Evolutionary conservation across 495 filamentous ascomycete genomes (phyloP).

Genomic region (Immersiella caudata): DNA sequence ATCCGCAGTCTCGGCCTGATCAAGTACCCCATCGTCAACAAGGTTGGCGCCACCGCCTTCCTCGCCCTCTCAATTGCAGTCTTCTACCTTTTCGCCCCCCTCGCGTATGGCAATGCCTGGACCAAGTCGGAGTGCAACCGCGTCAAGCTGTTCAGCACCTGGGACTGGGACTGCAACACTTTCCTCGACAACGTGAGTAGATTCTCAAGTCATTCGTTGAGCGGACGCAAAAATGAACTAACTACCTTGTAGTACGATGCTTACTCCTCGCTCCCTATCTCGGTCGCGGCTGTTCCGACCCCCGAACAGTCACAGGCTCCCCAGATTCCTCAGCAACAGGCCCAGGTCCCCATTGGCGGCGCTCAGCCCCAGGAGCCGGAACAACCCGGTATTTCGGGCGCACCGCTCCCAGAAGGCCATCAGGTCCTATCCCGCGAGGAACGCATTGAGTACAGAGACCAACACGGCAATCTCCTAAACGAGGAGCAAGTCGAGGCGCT

Average conservation of each 20-base stretch:
- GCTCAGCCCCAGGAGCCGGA: constrained; percentile 25
- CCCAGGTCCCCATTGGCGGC: constrained; percentile 25
- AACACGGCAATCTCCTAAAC: constrained; percentile 85
- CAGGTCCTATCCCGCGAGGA: constrained; percentile 71
- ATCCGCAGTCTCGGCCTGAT: constrained; percentile 67
- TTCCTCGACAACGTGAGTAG: constrained; percentile 84
- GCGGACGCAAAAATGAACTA: neutral
- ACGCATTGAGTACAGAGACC: constrained; percentile 91
- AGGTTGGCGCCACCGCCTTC: constrained; percentile 67
- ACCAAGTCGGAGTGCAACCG: constrained; percentile 81
- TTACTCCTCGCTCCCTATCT: constrained; percentile 37
- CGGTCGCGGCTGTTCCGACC: constrained; percentile 40
- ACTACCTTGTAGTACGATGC: constrained; percentile 45
- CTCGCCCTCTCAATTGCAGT: constrained; percentile 69
- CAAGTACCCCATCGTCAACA: constrained; percentile 73
- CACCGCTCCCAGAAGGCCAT: constrained; percentile 49
- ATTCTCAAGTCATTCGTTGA: constrained; percentile 18
- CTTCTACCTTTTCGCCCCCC: constrained; percentile 83
- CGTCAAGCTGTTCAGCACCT: constrained; percentile 83
- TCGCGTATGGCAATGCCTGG: constrained; percentile 94
- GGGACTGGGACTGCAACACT: constrained; percentile 97
- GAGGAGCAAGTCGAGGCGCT: constrained; percentile 81
- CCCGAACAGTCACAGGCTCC: constrained; percentile 31
- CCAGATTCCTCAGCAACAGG: constrained; percentile 19
- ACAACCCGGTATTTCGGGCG: constrained; percentile 44